Evolutionary conservation across 2,329 filamentous ascomycete genomes (phyloP).

Genomic region (Periconia sp.): DNA sequence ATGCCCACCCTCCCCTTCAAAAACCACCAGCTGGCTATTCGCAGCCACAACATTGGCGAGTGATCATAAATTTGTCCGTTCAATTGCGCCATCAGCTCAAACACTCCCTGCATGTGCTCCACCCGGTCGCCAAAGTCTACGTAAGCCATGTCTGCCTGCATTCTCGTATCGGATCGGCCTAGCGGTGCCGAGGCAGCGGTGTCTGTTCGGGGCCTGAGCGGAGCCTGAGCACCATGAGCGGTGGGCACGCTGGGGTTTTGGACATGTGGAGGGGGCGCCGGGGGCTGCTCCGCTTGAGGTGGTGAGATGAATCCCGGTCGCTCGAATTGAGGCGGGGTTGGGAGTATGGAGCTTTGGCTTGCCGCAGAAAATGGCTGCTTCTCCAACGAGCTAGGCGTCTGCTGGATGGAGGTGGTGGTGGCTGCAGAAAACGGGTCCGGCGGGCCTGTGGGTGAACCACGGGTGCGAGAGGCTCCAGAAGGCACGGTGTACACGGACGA

Average conservation of each 20-base stretch:
- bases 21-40: slow-evolving; percentile 88
- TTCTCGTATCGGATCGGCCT: slow-evolving; percentile 38
- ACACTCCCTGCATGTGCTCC: slow-evolving; percentile 75
- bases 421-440: slow-evolving; percentile 28
- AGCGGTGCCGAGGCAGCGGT: slow-evolving; percentile 19
- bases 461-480: slow-evolving; percentile 28
- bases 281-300: slow-evolving; percentile 14
- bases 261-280: slow-evolving; percentile 15
- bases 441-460: slow-evolving; percentile 23
- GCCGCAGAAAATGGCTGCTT: slow-evolving; percentile 22
- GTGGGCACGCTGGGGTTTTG: slow-evolving; percentile 13
- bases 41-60: slow-evolving; percentile 70
- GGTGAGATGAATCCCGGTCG: slow-evolving; percentile 16
- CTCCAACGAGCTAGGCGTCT: slow-evolving; percentile 18
- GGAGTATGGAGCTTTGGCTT: slow-evolving; percentile 26
- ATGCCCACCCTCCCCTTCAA: slow-evolving; percentile 78
- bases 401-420: slow-evolving; percentile 18
- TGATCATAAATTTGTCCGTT: slow-evolving; percentile 69
- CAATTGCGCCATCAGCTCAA: slow-evolving; percentile 77
- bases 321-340: slow-evolving; percentile 32
- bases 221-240: slow-evolving; percentile 15
- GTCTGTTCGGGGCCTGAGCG: slow-evolving; percentile 25
- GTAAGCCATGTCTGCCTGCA: slow-evolving; percentile 58
- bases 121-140: slow-evolving; percentile 73
- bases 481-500: slow-evolving; percentile 36